These are phyloP conservation scores for Sungouiozyma ichnusensis DNA, from an alignment of 805 yeast species.

Conservation along the genomic window DNA sequence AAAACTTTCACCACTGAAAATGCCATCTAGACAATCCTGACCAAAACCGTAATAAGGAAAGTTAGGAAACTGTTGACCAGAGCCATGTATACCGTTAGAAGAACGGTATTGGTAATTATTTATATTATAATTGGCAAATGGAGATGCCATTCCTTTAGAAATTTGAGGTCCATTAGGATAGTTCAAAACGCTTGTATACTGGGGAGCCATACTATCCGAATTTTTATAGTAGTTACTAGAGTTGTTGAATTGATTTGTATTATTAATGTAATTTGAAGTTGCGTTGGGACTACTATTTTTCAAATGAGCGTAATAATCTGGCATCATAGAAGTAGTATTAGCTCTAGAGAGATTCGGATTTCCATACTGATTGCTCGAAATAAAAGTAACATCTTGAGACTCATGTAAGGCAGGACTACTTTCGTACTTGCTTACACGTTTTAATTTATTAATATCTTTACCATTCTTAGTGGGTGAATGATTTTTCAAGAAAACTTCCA, in stretches of 20 bases:
- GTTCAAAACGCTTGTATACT: slow-evolving; percentile 12
- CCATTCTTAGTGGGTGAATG: not conserved
- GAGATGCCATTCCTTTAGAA: slow-evolving; percentile 10
- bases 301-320: slow-evolving; percentile 7
- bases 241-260: slow-evolving; percentile 3
- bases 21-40: not conserved
- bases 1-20: slow-evolving; percentile 18
- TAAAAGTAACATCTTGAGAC: not conserved
- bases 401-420: not conserved
- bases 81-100: not conserved
- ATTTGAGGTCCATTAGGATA: slow-evolving; percentile 7
- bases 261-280: slow-evolving; percentile 1
- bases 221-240: slow-evolving; percentile 4
- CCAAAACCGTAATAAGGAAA: not conserved
- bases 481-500: not conserved
- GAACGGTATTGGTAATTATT: slow-evolving; percentile 3
- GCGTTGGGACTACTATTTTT: slow-evolving; percentile 1
- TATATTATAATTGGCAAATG: slow-evolving; percentile 7
- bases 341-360: slow-evolving; percentile 1
- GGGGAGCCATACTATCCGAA: slow-evolving; percentile 11
- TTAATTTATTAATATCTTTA: not conserved
- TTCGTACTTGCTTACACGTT: not conserved
- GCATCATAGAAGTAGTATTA: slow-evolving; percentile 3
- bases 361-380: not conserved
- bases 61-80: not conserved